Base-by-base conservation (phyloP, 106 monocot genomes). In the Dendrobium officinale region DNA sequence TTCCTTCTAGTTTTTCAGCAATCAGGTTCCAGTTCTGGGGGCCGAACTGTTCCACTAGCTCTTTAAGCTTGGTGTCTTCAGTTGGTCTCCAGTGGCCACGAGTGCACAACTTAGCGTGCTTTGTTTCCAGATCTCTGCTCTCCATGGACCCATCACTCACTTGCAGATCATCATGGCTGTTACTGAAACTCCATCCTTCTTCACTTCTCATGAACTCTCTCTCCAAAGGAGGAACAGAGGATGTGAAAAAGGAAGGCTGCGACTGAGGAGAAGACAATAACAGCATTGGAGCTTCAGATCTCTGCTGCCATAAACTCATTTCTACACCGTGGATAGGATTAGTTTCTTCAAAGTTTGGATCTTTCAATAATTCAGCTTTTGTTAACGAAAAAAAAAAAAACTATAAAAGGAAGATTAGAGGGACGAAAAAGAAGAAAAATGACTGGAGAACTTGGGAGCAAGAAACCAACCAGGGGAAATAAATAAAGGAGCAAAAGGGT, bases 1-100 rank as follows among this genome's bases (percentile, higher is more conserved):
- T 91, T 0, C 91, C 93, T 76, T 93, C 82, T 0, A 96, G 90
- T 40, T 91, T 90, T 83, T 93, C 86, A 42, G 93, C 96, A 75
- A 96, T 96, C 48, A 93, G 77, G 75, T 93, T 96, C 93, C 96
- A 96, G 87, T 96, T 96, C 42, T 92, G 91, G 45, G 96, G 92
- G 33, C 96, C 96, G 77, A 79, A 75, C 24, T 82, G 85, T 24
- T 91, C 80, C 9, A 96, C 96, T 49, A 93, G 93, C 19, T 92
- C 93, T 75, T 79, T 90, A 55, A 96, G 96, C 92, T 90, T 90
- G 16, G 87, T 85, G 80, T 96, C 96, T 80, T 96, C 92, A 6
- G 86, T 88, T 66, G 92, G 96, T 49, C 90, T 88, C 96, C 93
- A 96, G 75, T 96, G 93, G 26, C 93, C 96, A 16, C 96, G 80